phyloP scores from a whole-genome alignment of 768 basidiomycete genomes.

The Leccinellum rugosiceps region DNA sequence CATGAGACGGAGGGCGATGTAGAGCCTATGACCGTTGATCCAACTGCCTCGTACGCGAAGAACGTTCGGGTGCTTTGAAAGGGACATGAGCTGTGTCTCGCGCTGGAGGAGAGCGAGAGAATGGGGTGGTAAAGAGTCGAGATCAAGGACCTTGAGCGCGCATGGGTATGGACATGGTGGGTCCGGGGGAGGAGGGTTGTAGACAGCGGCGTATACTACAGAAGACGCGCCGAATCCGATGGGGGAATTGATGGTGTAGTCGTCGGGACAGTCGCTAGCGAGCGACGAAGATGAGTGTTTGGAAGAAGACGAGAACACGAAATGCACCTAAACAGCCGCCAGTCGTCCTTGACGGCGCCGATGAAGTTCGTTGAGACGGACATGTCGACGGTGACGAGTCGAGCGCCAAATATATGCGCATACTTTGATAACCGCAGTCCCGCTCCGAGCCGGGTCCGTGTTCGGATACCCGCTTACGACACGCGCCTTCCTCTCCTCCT shows the following conservation, averaged over 20 bases:
- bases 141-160: constrained; percentile 87
- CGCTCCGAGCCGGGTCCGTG: constrained; percentile 20
- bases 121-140: constrained; percentile 70
- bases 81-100: constrained; percentile 89
- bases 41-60: constrained; percentile 88
- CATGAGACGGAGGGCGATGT: constrained; percentile 88
- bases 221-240: constrained; percentile 94
- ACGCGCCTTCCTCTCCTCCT: background rate
- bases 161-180: constrained; percentile 49
- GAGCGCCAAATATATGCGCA: background rate
- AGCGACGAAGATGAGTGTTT: background rate
- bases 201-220: constrained; percentile 79
- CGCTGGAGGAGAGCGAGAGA: constrained; percentile 73
- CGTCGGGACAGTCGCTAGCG: constrained; percentile 58
- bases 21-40: constrained; percentile 79
- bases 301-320: background rate
- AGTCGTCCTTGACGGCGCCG: constrained; percentile 81
- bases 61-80: constrained; percentile 91
- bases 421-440: constrained; percentile 2
- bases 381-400: constrained; percentile 1
- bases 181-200: constrained; percentile 41
- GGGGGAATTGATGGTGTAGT: constrained; percentile 73
- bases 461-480: constrained; percentile 11
- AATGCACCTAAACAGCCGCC: constrained; percentile 72
- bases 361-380: constrained; percentile 47